Percentiles rank a stretch among this genome's conserved stretches.
phyloP scores from a whole-genome alignment of 2,329 filamentous ascomycete genomes.

The Akanthomyces uredinophilus region DNA sequence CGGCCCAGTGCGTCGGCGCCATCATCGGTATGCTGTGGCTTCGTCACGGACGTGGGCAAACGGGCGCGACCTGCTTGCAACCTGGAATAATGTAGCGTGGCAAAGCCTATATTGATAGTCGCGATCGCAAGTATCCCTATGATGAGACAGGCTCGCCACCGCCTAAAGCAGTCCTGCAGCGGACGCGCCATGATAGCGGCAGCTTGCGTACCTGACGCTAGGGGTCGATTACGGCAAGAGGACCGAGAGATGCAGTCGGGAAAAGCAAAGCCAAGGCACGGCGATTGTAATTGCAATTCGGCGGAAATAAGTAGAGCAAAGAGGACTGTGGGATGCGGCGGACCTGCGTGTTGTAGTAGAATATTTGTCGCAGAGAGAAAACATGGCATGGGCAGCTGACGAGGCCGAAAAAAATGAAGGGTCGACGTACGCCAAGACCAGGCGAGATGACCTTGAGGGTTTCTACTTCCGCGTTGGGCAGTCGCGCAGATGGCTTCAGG shows the following conservation, averaged over 20 bases:
- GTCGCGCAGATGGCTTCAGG: neutral
- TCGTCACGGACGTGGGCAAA: too few species aligned
- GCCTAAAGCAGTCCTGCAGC: neutral
- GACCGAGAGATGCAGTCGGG: neutral
- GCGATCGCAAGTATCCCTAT: too few species aligned
- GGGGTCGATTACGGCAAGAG: neutral
- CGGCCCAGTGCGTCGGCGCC: neutral
- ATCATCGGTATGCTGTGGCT: neutral
- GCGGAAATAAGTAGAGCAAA: too few species aligned
- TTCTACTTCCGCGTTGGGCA: neutral
- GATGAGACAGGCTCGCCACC: neutral
- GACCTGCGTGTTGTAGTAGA: neutral
- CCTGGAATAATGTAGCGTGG: too few species aligned
- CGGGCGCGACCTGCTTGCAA: too few species aligned
- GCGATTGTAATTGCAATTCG: neutral
- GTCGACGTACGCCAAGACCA: neutral
- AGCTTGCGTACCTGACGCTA: slow-evolving; percentile 3
- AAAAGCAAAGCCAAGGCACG: neutral
- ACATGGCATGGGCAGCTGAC: neutral
- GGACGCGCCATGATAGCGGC: slow-evolving; percentile 4
- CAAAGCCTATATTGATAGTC: too few species aligned
- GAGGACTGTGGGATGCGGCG: neutral
- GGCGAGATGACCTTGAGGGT: neutral
- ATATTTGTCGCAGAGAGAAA: neutral
- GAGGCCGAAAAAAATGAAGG: neutral